These are phyloP conservation scores for Trichoderma brevicompactum DNA, from an alignment of 2,329 filamentous ascomycete genomes.

Conservation along the genomic window DNA sequence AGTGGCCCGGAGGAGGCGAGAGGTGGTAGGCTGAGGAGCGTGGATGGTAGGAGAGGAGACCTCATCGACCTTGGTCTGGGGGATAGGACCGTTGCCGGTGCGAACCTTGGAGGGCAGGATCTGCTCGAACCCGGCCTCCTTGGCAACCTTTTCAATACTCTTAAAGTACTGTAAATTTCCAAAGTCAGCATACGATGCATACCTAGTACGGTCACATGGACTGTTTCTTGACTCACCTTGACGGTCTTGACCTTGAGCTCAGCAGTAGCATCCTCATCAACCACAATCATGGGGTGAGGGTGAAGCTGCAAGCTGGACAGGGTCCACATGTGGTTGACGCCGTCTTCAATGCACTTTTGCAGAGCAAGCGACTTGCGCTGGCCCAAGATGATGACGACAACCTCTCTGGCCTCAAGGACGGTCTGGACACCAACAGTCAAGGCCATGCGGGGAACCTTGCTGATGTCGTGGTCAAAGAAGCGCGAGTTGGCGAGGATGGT, in stretches of 20 bases:
- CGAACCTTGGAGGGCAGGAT: conserved; percentile 61
- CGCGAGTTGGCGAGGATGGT: conserved; percentile 84
- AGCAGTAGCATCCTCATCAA: conserved; percentile 77
- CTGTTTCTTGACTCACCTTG: conserved; percentile 48
- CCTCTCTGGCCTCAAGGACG: conserved; percentile 78
- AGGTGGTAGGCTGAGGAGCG: conserved; percentile 60
- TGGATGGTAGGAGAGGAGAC: conserved; percentile 52
- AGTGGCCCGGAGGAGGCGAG: conserved; percentile 57
- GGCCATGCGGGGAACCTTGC: conserved; percentile 77
- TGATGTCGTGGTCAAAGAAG: conserved; percentile 78
- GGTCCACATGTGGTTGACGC: conserved; percentile 91
- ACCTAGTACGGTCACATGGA: too few species aligned
- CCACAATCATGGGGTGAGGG: conserved; percentile 79
- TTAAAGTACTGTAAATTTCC: conserved; percentile 63
- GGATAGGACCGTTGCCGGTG: conserved; percentile 52
- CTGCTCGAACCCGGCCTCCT: conserved; percentile 60
- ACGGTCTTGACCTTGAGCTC: conserved; percentile 77
- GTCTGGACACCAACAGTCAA: conserved; percentile 85
- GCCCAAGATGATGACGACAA: conserved; percentile 81
- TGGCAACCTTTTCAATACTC: conserved; percentile 68
- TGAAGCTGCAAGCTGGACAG: conserved; percentile 80
- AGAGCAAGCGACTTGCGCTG: conserved; percentile 80
- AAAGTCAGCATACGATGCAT: conserved; percentile 1
- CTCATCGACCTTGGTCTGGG: conserved; percentile 49
- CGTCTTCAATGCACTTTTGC: conserved; percentile 79